These are phyloP conservation scores for Turnera subulata DNA, from an alignment of 345 rosid species.

Conservation along the genomic window DNA sequence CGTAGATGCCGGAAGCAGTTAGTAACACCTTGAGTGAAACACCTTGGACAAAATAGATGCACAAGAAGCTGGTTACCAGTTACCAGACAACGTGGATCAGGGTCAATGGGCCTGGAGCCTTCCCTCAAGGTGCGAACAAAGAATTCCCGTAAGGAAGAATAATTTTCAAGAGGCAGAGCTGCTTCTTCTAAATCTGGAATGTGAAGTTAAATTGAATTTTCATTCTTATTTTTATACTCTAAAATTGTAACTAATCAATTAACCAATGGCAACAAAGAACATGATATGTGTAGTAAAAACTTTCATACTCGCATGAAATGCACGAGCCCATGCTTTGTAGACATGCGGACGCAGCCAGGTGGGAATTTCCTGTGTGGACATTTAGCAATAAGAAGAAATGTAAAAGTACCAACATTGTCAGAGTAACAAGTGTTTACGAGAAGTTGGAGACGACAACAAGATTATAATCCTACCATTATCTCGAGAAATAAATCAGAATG, in stretches of 20 bases:
- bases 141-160: slow-evolving; percentile 76
- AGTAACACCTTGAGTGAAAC: slow-evolving; percentile 17
- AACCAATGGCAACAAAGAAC: slow-evolving; percentile 2
- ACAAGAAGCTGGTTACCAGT: slow-evolving; percentile 62
- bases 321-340: slow-evolving; percentile 89
- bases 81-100: slow-evolving; percentile 90
- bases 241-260: background rate
- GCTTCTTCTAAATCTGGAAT: slow-evolving; percentile 80
- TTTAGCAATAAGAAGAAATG: slow-evolving; percentile 10
- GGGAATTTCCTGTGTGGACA: slow-evolving; percentile 63
- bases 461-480: background rate
- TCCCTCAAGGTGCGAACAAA: slow-evolving; percentile 80
- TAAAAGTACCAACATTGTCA: background rate
- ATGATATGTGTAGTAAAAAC: slow-evolving; percentile 10
- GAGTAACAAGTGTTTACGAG: background rate
- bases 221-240: background rate
- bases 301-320: slow-evolving; percentile 82
- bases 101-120: slow-evolving; percentile 85
- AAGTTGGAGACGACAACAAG: background rate
- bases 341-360: slow-evolving; percentile 76
- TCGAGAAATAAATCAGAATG: background rate
- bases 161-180: slow-evolving; percentile 77
- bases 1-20: slow-evolving; percentile 10
- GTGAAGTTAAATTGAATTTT: slow-evolving; percentile 10
- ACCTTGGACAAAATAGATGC: slow-evolving; percentile 16